phyloP scores from a whole-genome alignment of 2,329 filamentous ascomycete species.

The Davidsoniella australis region DNA sequence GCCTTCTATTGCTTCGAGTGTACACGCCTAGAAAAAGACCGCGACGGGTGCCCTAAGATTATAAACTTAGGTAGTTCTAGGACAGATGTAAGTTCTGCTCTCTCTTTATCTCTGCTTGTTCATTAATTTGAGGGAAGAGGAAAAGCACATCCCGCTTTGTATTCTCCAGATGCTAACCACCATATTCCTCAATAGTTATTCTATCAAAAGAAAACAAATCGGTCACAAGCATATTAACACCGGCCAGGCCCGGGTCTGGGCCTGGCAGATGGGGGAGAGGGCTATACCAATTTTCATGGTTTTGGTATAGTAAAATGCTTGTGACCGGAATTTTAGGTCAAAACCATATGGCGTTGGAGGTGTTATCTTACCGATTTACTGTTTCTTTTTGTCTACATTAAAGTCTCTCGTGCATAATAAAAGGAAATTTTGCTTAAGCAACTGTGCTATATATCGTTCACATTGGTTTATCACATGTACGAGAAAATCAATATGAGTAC shows the following conservation, averaged over 20 bases:
- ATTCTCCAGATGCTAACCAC: slow-evolving; percentile 16
- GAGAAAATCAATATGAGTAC: too few relatives aligned
- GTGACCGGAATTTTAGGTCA: not conserved
- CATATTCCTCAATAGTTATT: slow-evolving; percentile 28
- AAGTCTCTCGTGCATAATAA: too few relatives aligned
- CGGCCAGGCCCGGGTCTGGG: slow-evolving; percentile 26
- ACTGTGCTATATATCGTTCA: too few relatives aligned
- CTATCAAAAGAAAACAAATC: slow-evolving; percentile 52
- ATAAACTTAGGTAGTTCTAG: slow-evolving; percentile 92
- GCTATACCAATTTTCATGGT: not conserved
- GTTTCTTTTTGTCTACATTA: too few relatives aligned
- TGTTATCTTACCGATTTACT: too few relatives aligned
- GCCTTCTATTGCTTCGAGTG: slow-evolving; percentile 99
- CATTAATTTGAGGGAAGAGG: not conserved
- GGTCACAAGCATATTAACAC: slow-evolving; percentile 35
- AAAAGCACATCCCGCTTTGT: too few relatives aligned
- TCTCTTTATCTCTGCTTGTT: slow-evolving; percentile 25
- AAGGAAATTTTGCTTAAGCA: too few relatives aligned
- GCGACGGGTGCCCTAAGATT: slow-evolving; percentile 97
- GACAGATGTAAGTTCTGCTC: slow-evolving; percentile 54
- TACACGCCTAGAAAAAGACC: slow-evolving; percentile 87
- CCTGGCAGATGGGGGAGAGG: not conserved
- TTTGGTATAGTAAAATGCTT: not conserved
- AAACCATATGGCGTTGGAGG: not conserved
- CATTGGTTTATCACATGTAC: too few relatives aligned